These are phyloP conservation scores for Aspergillus niger DNA, from an alignment of 2,329 filamentous ascomycete genomes.

Conservation along the genomic window DNA sequence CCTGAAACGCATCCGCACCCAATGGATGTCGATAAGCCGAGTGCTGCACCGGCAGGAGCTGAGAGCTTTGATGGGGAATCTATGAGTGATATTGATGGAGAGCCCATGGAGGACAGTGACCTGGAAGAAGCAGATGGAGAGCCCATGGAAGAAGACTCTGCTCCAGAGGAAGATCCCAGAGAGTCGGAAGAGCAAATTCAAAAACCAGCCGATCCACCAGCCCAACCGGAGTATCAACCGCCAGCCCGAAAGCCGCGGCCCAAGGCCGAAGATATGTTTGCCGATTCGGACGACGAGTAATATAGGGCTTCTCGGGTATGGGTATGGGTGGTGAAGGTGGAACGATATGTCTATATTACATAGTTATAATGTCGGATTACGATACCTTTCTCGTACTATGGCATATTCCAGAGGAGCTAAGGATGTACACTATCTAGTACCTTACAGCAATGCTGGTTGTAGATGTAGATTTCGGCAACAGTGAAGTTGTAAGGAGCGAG, in stretches of 20 bases:
- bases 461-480: not conserved
- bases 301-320: conserved; percentile 14
- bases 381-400: not conserved
- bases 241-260: conserved; percentile 61
- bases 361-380: not conserved
- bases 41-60: conserved; percentile 45
- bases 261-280: conserved; percentile 85
- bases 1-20: conserved; percentile 30
- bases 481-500: not conserved
- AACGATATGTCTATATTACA: not conserved
- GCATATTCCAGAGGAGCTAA: not conserved
- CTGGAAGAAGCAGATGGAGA: conserved; percentile 54
- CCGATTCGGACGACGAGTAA: conserved; percentile 66
- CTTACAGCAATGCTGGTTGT: not conserved
- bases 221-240: conserved; percentile 32
- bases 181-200: conserved; percentile 25
- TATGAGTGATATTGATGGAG: conserved; percentile 48
- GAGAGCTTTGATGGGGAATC: conserved; percentile 43
- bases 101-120: conserved; percentile 52
- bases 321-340: not conserved
- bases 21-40: conserved; percentile 36
- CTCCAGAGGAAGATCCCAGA: conserved; percentile 32
- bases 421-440: not conserved
- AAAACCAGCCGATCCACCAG: conserved; percentile 25
- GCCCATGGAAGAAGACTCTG: conserved; percentile 46